These are phyloP conservation scores for Arbutus unedo DNA, from an alignment of 148 eudicot species.

Conservation along the genomic window DNA sequence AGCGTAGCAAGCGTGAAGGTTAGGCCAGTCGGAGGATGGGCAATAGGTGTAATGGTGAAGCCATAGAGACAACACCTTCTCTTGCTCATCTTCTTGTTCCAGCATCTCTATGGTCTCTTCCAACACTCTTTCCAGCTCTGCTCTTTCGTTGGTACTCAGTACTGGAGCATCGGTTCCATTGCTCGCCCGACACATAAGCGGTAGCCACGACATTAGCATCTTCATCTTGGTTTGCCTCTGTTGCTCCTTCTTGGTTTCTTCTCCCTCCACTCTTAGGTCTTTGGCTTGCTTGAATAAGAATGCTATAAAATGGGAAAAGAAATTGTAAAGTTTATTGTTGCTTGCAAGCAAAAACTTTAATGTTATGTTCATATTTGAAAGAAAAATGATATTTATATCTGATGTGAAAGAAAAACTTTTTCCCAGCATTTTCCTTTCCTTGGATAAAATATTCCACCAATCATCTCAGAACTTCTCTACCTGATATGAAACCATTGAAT, in stretches of 20 bases:
- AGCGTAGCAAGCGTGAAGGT: conserved; percentile 52
- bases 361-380: no score
- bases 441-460: background rate
- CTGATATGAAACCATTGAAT: background rate
- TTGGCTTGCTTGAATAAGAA: conserved; percentile 71
- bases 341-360: background rate
- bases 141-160: conserved; percentile 50
- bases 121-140: conserved; percentile 48
- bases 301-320: conserved; percentile 33
- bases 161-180: conserved; percentile 65
- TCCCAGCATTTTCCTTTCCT: background rate
- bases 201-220: conserved; percentile 69
- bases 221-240: conserved; percentile 40
- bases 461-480: background rate
- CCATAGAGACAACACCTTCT: conserved; percentile 69
- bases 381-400: no score
- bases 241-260: conserved; percentile 26
- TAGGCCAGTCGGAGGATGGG: conserved; percentile 89
- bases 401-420: no score
- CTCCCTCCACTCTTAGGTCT: conserved; percentile 28
- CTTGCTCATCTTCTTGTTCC: conserved; percentile 50
- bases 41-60: conserved; percentile 68
- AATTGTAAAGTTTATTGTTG: background rate
- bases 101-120: conserved; percentile 51
- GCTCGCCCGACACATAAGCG: conserved; percentile 67